Conservation (phyloP, 164 flowering plant species). For the Chloranthus sessilifolius region DNA sequence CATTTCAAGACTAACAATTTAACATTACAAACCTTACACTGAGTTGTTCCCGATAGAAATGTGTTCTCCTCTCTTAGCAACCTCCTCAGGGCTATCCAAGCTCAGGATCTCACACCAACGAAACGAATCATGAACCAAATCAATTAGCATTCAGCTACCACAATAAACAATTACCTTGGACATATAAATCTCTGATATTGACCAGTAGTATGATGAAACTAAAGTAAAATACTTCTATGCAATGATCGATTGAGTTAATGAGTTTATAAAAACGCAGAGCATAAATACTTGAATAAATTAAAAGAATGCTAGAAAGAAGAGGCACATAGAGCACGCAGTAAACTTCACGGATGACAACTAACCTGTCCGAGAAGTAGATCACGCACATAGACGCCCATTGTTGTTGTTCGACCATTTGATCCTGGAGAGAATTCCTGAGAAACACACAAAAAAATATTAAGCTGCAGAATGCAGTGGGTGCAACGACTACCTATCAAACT, state of each 20-base stretch:
- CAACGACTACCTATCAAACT: neutral
- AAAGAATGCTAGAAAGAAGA: neutral
- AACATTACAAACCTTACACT: slow-evolving; percentile 18
- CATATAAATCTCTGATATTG: neutral
- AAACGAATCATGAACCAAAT: slow-evolving; percentile 9
- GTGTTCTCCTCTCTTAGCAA: slow-evolving; percentile 16
- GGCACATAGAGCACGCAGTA: neutral
- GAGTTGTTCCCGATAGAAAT: slow-evolving; percentile 14
- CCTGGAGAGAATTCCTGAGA: slow-evolving; percentile 93
- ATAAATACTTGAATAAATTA: neutral
- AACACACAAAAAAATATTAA: neutral
- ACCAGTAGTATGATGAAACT: neutral
- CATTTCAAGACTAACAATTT: slow-evolving; percentile 10
- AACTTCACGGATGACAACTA: slow-evolving; percentile 12
- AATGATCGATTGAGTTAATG: neutral
- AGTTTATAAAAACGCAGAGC: no score
- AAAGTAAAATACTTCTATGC: neutral
- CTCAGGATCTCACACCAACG: slow-evolving; percentile 10
- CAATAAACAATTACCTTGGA: neutral
- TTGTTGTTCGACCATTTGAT: slow-evolving; percentile 75
- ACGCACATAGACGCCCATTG: slow-evolving; percentile 94
- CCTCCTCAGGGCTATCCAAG: slow-evolving; percentile 9
- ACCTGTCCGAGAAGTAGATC: slow-evolving; percentile 99
- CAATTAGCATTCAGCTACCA: slow-evolving; percentile 6
- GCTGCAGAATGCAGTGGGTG: neutral